Percentiles rank a stretch among this genome's conserved stretches.
phyloP scores from a whole-genome alignment of 202 grass and related monocot genomes.

The Saccharum hybrid region DNA sequence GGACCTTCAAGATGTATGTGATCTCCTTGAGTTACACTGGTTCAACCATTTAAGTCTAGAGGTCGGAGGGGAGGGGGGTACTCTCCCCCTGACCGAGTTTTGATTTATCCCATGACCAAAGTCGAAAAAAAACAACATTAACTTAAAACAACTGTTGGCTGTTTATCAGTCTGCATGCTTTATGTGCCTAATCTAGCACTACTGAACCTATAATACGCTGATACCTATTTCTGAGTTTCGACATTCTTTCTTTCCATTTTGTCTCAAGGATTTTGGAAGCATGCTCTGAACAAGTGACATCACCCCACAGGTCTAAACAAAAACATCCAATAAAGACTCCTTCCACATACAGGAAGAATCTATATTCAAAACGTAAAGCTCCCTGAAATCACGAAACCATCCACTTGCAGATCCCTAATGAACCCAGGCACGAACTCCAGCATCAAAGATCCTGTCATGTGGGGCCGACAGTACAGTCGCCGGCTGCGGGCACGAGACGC shows the following conservation, averaged over 20 bases:
- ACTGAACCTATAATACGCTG: background rate
- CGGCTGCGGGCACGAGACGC: no score
- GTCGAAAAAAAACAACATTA: background rate
- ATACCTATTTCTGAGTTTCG: no score
- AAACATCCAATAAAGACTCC: background rate
- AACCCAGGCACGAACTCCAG: background rate
- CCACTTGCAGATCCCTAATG: background rate
- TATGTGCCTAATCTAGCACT: background rate
- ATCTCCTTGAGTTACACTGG: no score
- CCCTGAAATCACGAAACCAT: background rate
- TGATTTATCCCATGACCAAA: conserved; percentile 1
- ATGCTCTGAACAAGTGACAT: background rate
- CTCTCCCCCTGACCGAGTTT: no score
- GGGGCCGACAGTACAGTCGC: no score
- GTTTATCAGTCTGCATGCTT: background rate
- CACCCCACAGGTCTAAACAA: background rate
- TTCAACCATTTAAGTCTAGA: no score
- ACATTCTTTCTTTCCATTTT: no score
- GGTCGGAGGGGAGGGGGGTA: no score
- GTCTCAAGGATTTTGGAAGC: background rate
- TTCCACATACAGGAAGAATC: background rate
- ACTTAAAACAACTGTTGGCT: background rate
- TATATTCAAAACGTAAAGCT: background rate
- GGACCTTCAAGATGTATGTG: background rate
- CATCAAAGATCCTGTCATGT: no score